phyloP scores from a whole-genome alignment of 495 filamentous ascomycete species.

The Clavariopsis aquatica region DNA sequence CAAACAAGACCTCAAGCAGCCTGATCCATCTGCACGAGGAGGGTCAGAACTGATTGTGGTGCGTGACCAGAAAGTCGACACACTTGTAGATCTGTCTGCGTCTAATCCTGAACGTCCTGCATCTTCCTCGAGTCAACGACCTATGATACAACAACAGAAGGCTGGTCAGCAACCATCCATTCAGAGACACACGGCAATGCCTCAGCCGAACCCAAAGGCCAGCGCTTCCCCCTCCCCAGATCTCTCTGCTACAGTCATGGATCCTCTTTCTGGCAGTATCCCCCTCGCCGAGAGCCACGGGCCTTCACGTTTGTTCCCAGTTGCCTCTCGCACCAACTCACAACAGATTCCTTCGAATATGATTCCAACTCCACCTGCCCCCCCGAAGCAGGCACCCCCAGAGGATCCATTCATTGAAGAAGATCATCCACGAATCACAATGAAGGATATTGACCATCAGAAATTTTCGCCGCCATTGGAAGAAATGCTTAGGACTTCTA shows the following conservation, averaged over 20 bases:
- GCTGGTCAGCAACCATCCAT: conserved; percentile 15
- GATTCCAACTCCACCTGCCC: conserved; percentile 20
- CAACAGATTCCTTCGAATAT: conserved; percentile 26
- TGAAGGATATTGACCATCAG: conserved; percentile 25
- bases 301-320: conserved; percentile 11
- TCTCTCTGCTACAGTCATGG: conserved; percentile 2
- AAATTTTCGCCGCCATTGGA: conserved; percentile 19
- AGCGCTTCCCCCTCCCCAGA: background rate
- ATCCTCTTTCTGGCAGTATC: conserved; percentile 24
- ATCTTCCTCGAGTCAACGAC: background rate
- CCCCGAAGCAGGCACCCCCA: background rate
- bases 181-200: conserved; percentile 3
- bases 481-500: conserved; percentile 7
- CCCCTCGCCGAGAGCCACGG: background rate
- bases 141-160: background rate
- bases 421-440: conserved; percentile 18
- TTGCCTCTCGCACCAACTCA: conserved; percentile 4
- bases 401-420: conserved; percentile 7
- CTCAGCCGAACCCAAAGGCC: background rate
- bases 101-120: background rate
- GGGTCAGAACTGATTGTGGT: conserved; percentile 20
- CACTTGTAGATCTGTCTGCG: background rate
- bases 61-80: background rate
- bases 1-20: conserved; percentile 14
- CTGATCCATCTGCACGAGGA: conserved; percentile 7